Evolutionary conservation across 2,329 filamentous ascomycete species (phyloP).

Genomic region (Stemphylium vesicarium): DNA sequence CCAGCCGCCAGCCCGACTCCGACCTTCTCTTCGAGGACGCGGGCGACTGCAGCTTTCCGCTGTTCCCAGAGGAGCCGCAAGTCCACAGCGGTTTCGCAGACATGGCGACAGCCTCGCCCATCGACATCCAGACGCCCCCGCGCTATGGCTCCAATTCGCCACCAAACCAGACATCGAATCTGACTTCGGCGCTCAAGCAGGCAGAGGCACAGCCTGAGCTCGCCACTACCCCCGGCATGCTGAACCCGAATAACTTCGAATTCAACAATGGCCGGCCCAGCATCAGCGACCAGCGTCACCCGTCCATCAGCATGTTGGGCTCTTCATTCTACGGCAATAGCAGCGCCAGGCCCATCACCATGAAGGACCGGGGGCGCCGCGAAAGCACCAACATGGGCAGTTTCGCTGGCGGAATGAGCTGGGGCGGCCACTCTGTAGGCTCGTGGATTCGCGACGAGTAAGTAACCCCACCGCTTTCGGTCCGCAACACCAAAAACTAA

Average conservation of each 20-base stretch:
- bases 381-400: slow-evolving; percentile 68
- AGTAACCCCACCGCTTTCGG: slow-evolving; percentile 54
- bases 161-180: slow-evolving; percentile 67
- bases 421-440: slow-evolving; percentile 93
- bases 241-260: slow-evolving; percentile 44
- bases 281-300: slow-evolving; percentile 55
- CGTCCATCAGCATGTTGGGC: slow-evolving; percentile 58
- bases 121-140: slow-evolving; percentile 63
- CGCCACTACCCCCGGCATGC: slow-evolving; percentile 50
- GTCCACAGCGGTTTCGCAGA: slow-evolving; percentile 34
- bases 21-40: slow-evolving; percentile 51
- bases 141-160: slow-evolving; percentile 65
- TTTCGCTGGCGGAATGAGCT: slow-evolving; percentile 83
- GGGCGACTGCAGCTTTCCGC: slow-evolving; percentile 50
- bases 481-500: slow-evolving; percentile 28
- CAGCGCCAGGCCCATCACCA: slow-evolving; percentile 66
- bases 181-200: slow-evolving; percentile 66
- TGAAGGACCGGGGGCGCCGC: slow-evolving; percentile 61
- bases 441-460: slow-evolving; percentile 99
- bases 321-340: slow-evolving; percentile 61
- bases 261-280: slow-evolving; percentile 39
- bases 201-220: slow-evolving; percentile 46
- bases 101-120: slow-evolving; percentile 63
- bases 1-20: slow-evolving; percentile 38
- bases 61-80: slow-evolving; percentile 46